Conservation (phyloP, 1,284 basidiomycete species). For the Sporisorium exsertum region DNA sequence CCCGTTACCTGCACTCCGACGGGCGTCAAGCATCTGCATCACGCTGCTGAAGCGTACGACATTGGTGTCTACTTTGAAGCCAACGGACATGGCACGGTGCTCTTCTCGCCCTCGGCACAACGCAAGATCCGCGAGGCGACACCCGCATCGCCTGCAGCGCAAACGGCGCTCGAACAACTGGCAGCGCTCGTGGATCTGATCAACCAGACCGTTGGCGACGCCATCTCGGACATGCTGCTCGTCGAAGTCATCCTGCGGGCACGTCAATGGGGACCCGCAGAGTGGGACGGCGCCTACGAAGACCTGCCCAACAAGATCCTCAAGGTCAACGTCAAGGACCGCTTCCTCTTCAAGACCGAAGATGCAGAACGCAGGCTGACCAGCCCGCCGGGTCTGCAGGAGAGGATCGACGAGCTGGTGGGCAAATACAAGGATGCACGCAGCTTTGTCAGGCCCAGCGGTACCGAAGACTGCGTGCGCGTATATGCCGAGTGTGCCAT, state of each 20-base stretch:
- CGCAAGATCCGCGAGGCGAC: slow-evolving; percentile 74
- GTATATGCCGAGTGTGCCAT: slow-evolving; percentile 94
- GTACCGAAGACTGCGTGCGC: slow-evolving; percentile 97
- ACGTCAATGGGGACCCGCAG: slow-evolving; percentile 72
- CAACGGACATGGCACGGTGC: slow-evolving; percentile 96
- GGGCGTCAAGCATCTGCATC: slow-evolving; percentile 97
- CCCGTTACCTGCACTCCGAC: slow-evolving; percentile 96
- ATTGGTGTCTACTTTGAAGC: slow-evolving; percentile 99
- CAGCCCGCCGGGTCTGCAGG: slow-evolving; percentile 83
- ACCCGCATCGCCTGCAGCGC: slow-evolving; percentile 82
- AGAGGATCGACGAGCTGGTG: slow-evolving; percentile 86
- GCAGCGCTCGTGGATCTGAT: slow-evolving; percentile 81
- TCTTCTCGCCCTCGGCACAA: slow-evolving; percentile 78
- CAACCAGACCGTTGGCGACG: slow-evolving; percentile 99
- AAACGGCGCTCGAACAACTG: slow-evolving; percentile 72
- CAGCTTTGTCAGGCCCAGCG: slow-evolving; percentile 94
- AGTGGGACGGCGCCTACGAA: slow-evolving; percentile 94
- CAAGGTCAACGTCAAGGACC: slow-evolving; percentile 89
- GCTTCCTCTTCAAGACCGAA: slow-evolving; percentile 86
- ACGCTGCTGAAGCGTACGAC: slow-evolving; percentile 92
- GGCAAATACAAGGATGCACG: slow-evolving; percentile 84
- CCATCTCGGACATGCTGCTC: slow-evolving; percentile 93
- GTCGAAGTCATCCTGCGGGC: slow-evolving; percentile 93
- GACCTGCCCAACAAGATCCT: slow-evolving; percentile 97
- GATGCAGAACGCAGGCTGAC: slow-evolving; percentile 92